These are phyloP conservation scores for Mallotus japonicus DNA, from an alignment of 441 rosid species.

Conservation along the genomic window DNA sequence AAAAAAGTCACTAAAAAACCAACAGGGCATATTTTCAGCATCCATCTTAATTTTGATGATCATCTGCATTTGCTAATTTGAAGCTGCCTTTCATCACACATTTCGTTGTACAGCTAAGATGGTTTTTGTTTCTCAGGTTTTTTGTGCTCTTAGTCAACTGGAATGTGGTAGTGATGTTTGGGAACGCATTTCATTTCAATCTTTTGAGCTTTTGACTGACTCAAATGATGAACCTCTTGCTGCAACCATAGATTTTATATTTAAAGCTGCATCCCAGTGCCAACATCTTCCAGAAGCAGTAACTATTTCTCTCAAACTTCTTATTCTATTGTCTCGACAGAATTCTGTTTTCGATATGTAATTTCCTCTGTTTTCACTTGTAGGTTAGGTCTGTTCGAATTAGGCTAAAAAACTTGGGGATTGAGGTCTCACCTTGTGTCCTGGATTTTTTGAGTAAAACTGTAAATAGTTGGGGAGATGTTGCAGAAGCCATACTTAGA, in stretches of 20 bases:
- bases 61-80: neutral
- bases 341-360: slow-evolving; percentile 16
- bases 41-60: slow-evolving; percentile 19
- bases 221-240: slow-evolving; percentile 78
- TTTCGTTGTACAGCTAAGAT: slow-evolving; percentile 15
- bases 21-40: slow-evolving; percentile 17
- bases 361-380: slow-evolving; percentile 28
- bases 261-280: slow-evolving; percentile 90
- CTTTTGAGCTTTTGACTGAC: slow-evolving; percentile 69
- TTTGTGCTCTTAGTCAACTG: slow-evolving; percentile 82
- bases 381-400: slow-evolving; percentile 88
- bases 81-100: neutral
- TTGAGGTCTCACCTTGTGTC: slow-evolving; percentile 76
- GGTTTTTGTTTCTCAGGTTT: slow-evolving; percentile 55
- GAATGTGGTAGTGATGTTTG: slow-evolving; percentile 86
- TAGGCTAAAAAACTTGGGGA: slow-evolving; percentile 77
- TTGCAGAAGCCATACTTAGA: slow-evolving; percentile 77
- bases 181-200: slow-evolving; percentile 73
- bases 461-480: slow-evolving; percentile 89
- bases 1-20: neutral
- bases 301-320: slow-evolving; percentile 31
- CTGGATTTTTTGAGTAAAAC: slow-evolving; percentile 84
- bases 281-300: slow-evolving; percentile 96
- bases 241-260: slow-evolving; percentile 79
- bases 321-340: neutral